Evolutionary conservation across 768 basidiomycete species (phyloP), one percentile per base, ranked within the genome.

Genomic region (Russula foetens): DNA sequence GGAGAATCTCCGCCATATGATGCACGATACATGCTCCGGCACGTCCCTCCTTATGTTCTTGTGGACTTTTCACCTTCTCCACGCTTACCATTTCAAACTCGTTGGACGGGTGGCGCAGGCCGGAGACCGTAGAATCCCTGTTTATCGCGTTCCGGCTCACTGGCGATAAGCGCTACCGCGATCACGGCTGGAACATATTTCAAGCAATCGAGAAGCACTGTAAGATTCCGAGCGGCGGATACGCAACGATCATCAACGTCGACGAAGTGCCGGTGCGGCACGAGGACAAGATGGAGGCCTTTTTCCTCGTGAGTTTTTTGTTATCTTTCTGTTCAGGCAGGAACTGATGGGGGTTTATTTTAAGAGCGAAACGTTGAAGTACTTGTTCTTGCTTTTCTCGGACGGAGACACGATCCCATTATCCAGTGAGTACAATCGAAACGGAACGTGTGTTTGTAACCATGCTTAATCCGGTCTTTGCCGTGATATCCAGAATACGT

Each of bases 261-360:
- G 91, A 96, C 71, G 79, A 83, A 62, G 75, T 85, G 11, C 85
- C 87, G 0, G 82, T 77, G 2, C 75, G 76, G 68, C 76, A 81
- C 59, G 86, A 92, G 63, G 92, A 98, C 72, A 86, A 88, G 71
- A 96, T 97, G 94, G 94, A 98, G 75, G 94, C 94, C 14, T 97
- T 95, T 75, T 82, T 94, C 73, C 77, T 97, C 79, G 90, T 90
- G 59, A 44, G 84, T 72, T 43, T 7, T 11, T 35, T 21, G 1
- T n/a, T 49, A 46, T 19, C 24, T 17, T 12, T 33, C 47, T 41
- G 15, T 3, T 41, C 17, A 19, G 7, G n/a, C 14, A 4, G 44
- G 8, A 24, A 23, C 17, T 15, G 46, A 35, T 23, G 35, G 33
- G 31, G 44, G 35, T 33, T 12, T 41, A 41, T 41, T 39, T 28